phyloP scores from a whole-genome alignment of 2,329 filamentous ascomycete genomes.

The Talaromyces sp. region DNA sequence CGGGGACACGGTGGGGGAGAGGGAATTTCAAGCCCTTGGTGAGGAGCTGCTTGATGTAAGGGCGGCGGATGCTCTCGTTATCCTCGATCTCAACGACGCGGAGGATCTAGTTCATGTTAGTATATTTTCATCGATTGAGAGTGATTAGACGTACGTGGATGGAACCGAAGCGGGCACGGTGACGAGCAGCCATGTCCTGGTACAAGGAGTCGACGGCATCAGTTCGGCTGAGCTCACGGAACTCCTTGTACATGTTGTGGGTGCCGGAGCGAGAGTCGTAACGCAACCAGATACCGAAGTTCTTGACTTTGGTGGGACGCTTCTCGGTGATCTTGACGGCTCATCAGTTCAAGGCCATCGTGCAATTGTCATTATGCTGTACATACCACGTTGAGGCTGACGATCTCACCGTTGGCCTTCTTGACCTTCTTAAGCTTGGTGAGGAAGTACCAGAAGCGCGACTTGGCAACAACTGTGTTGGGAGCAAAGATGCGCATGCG shows the following conservation, averaged over 20 bases:
- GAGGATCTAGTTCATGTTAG: conserved; percentile 67
- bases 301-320: conserved; percentile 99
- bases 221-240: conserved; percentile 95
- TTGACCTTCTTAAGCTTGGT: conserved; percentile 99
- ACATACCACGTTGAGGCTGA: conserved; percentile 89
- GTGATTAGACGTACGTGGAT: conserved; percentile 75
- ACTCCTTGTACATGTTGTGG: conserved; percentile 99
- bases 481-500: conserved; percentile 99
- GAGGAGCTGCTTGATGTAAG: conserved; percentile 99
- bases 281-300: conserved; percentile 99
- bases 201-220: conserved; percentile 96
- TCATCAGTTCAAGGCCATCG: conserved; percentile 8
- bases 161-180: conserved; percentile 95
- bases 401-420: conserved; percentile 99
- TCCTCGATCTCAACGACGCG: conserved; percentile 98
- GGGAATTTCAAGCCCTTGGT: conserved; percentile 96
- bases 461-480: conserved; percentile 98
- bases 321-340: conserved; percentile 84
- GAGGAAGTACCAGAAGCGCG: conserved; percentile 99
- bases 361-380: background rate
- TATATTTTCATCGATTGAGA: background rate
- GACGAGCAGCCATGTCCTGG: conserved; percentile 99
- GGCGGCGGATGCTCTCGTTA: conserved; percentile 89
- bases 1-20: conserved; percentile 91
- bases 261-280: conserved; percentile 99